Evolutionary conservation across 495 filamentous ascomycete species (phyloP), one percentile per base, ranked within the genome.

Genomic region (Xylaria flabelliformis): DNA sequence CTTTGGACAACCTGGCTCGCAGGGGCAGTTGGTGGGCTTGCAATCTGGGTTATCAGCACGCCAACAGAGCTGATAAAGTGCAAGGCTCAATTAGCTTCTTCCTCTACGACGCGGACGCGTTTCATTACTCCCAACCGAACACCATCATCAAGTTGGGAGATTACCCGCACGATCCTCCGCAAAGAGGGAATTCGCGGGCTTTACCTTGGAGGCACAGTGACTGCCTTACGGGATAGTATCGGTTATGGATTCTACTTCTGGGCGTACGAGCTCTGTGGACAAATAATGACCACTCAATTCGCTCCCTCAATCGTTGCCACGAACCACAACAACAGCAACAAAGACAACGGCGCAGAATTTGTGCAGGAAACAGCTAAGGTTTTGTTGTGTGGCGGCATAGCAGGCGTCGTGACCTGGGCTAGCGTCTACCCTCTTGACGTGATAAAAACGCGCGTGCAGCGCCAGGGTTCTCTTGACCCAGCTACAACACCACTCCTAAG

Each of bases 171-270:
- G 13, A 86, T 94, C 46, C 76, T 90, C 61, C 85, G 79, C 51
- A 79, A 76, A n/a, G 85, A 89, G 48, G 93, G 94, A 0, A 74
- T 92, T 39, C 81, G 84, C 32, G 94, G 93, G 0, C 76, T 97
- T 12, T 97, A 96, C 79, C 84, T 87, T 69, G 94, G 93, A 34
- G 94, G 94, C 39, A 83, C 79, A 5, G 88, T 97, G 32, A 97
- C 95, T 10, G 92, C 91, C 69, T 78, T 94, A 59, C 84, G 94
- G 58, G 94, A 97, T 81, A 90, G 90, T 69, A 87, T 97, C 70
- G 94, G 94, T 24, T 97, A 97, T 79, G 94, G 94, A 4, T 97
- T 97, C 77, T 97, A 97, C 78, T 97, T 97, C 80, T 94, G 91
- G 90, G 90, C 90, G 17, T 98, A 97, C 76, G 92, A 97, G 80